A percentile compares a stretch with the other conserved stretches of the same genome.
Evolutionary conservation across 2,329 filamentous ascomycete species (phyloP).

Genomic region (Fusarium sp.): DNA sequence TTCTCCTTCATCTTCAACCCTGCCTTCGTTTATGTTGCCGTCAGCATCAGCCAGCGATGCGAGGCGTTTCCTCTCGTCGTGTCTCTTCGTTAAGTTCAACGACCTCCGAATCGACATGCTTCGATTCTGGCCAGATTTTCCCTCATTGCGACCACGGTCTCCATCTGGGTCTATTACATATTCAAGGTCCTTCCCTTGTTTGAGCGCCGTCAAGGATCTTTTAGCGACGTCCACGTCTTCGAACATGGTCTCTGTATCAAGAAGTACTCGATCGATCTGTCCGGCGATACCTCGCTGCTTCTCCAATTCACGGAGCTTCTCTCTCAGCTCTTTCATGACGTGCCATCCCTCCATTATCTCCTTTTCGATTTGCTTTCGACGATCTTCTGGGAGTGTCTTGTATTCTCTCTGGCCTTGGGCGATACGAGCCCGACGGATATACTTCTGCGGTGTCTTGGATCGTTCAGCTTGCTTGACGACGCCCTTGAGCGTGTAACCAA

Average conservation of each 20-base stretch:
- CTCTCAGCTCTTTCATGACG: constrained; percentile 49
- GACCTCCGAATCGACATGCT: constrained; percentile 38
- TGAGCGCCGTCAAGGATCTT: constrained; percentile 59
- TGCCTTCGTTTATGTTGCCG: neutral
- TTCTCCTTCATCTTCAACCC: neutral
- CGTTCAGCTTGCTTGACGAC: constrained; percentile 70
- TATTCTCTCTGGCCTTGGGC: constrained; percentile 66
- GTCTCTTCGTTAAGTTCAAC: constrained; percentile 30
- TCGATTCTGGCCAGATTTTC: constrained; percentile 22
- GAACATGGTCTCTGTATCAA: constrained; percentile 54
- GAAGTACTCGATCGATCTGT: constrained; percentile 47
- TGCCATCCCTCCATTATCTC: constrained; percentile 51
- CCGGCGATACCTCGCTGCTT: constrained; percentile 56
- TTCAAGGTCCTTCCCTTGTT: constrained; percentile 55
- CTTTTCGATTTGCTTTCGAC: constrained; percentile 42
- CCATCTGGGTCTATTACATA: constrained; percentile 38
- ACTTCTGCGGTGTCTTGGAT: constrained; percentile 62
- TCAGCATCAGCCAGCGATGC: constrained; percentile 18
- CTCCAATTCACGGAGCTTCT: constrained; percentile 47
- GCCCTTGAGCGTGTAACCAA: constrained; percentile 74
- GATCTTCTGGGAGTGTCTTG: constrained; percentile 51
- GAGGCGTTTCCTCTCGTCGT: constrained; percentile 23
- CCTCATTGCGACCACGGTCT: constrained; percentile 21
- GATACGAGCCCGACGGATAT: constrained; percentile 69
- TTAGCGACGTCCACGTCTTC: constrained; percentile 62